Conservation (phyloP, 2,329 filamentous ascomycete genomes). For the Colletotrichum paranaense region DNA sequence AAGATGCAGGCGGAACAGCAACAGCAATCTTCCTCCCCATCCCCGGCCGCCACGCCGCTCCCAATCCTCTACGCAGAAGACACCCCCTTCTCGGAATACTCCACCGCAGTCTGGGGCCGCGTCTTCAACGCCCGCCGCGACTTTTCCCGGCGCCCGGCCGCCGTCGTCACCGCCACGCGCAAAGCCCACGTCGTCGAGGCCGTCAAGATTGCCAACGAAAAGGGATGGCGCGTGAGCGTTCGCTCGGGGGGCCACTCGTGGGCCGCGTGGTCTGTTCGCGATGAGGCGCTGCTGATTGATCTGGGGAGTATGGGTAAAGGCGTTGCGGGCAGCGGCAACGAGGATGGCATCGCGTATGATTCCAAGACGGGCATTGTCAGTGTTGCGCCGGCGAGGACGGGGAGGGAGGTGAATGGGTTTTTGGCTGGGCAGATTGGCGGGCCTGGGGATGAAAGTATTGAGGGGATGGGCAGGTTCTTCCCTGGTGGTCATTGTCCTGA, state of each 20-base stretch:
- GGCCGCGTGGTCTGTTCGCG: constrained; percentile 61
- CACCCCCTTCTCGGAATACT: constrained; percentile 41
- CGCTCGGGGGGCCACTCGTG: constrained; percentile 61
- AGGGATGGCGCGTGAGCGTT: constrained; percentile 52
- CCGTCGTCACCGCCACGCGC: constrained; percentile 52
- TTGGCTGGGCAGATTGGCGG: constrained; percentile 42
- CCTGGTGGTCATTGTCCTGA: constrained; percentile 66
- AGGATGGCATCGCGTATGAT: constrained; percentile 51
- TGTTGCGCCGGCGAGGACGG: constrained; percentile 61
- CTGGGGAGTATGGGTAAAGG: constrained; percentile 36
- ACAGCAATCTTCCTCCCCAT: not conserved
- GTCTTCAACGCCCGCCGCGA: constrained; percentile 57
- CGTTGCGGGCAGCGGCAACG: constrained; percentile 26
- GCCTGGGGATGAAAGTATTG: constrained; percentile 12
- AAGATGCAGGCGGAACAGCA: not conserved
- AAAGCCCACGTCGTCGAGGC: constrained; percentile 50
- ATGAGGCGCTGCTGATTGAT: constrained; percentile 56
- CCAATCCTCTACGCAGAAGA: constrained; percentile 40
- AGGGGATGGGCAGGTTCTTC: constrained; percentile 55
- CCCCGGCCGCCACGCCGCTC: not conserved
- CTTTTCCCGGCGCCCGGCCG: constrained; percentile 49
- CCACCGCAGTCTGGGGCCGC: constrained; percentile 43
- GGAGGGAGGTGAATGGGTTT: constrained; percentile 52
- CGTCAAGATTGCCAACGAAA: constrained; percentile 49
- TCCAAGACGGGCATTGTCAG: constrained; percentile 48